Base-by-base conservation (phyloP, 176 grass and related monocot species). In the Carex parvula region DNA sequence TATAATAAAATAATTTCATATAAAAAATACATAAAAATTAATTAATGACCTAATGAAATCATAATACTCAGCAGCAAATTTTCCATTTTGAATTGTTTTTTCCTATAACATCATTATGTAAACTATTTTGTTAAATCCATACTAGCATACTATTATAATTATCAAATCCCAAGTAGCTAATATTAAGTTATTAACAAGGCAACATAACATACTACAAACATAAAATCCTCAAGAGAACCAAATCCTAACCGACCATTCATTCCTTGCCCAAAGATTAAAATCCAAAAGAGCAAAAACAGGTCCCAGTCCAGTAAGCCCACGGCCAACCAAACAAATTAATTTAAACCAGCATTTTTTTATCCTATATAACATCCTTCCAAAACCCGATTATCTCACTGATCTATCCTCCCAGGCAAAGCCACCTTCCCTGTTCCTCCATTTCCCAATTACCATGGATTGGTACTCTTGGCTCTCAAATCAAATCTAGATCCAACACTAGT, bases 401-500 rank as follows among this genome's bases (percentile, higher is more conserved):
- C 42, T 74, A 53, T 82, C 79, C n/a, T 82, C 46, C 39, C n/a
- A 83, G 52, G 58, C 37, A 64, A 81, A 64, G 32, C 53, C 50
- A 79, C 79, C 54, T 39, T 81, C 26, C 37, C 58, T 81, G 18
- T 63, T 21, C 79, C 58, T 56, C 5, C 57, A 62, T 44, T 70
- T 35, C 37, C 59, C 80, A 50, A 53, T 61, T 64, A 11, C 21
- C 16, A 94, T 97, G 94, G 94, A 97, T 85, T 97, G 94, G 94
- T 92, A 97, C 90, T 88, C 84, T 57, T 97, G 94, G 94, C 83
- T 97, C 3, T 87, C 92, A 62, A 81, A 87, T 66, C 90, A 44
- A 84, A 72, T 1, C 92, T 94, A 42, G 79, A 92, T 73, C 84
- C 86, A 7, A 83, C 80, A 46, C 70, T 90, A 42, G 89, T 93